Evolutionary conservation across 257 asterid species (phyloP).

Genomic region (Leptodermis oblonga): DNA sequence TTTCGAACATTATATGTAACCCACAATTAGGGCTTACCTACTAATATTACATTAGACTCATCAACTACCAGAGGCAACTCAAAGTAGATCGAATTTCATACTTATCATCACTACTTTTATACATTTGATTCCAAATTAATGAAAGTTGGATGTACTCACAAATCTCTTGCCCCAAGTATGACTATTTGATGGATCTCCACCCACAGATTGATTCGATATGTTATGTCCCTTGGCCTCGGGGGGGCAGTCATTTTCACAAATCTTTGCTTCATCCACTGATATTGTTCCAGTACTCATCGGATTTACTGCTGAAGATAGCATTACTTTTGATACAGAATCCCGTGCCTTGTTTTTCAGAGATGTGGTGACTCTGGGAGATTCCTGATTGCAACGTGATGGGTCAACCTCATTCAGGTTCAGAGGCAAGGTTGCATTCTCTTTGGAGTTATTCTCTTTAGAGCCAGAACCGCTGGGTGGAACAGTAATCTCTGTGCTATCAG

Average conservation of each 20-base stretch:
- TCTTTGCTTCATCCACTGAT: conserved; percentile 18
- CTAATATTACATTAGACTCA: neutral
- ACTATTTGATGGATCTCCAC: conserved; percentile 30
- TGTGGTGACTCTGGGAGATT: conserved; percentile 18
- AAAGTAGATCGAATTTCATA: neutral
- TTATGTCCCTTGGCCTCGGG: conserved; percentile 20
- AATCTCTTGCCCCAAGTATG: conserved; percentile 40
- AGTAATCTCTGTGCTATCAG: conserved; percentile 23
- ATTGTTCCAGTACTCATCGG: conserved; percentile 15
- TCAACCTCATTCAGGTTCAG: conserved; percentile 27
- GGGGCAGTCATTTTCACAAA: conserved; percentile 26
- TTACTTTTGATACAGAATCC: neutral
- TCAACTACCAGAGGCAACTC: neutral
- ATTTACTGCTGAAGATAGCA: conserved; percentile 16
- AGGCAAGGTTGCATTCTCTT: conserved; percentile 19
- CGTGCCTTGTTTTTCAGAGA: conserved; percentile 22
- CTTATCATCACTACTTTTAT: neutral
- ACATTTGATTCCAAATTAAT: neutral
- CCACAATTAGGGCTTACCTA: neutral
- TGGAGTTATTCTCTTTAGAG: conserved; percentile 22
- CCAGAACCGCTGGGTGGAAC: conserved; percentile 21
- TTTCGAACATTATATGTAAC: neutral
- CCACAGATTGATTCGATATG: conserved; percentile 22
- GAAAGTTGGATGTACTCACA: conserved; percentile 41
- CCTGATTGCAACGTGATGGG: conserved; percentile 22